Conservation (phyloP, 495 filamentous ascomycete species). For the Hyaloscypha finlandica region DNA sequence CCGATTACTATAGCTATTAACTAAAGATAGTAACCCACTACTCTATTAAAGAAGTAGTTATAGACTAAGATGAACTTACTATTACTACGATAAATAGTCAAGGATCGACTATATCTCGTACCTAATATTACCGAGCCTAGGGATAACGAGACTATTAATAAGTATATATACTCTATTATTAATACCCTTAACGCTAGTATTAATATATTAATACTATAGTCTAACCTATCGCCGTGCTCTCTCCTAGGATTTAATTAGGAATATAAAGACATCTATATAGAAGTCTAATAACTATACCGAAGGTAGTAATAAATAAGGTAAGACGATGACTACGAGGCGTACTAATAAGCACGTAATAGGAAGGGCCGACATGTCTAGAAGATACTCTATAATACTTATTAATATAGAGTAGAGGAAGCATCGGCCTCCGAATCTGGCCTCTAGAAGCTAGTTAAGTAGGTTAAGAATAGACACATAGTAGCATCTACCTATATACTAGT, state of each 20-base stretch:
- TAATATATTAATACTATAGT: not conserved
- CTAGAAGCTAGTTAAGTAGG: conserved; percentile 16
- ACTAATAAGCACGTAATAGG: not conserved
- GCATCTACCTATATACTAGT: conserved; percentile 13
- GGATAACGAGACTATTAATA: not conserved
- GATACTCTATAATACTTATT: not conserved
- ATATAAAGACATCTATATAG: conserved; percentile 2
- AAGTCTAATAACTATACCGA: not conserved
- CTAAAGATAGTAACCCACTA: not conserved
- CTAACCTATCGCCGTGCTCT: too few species aligned
- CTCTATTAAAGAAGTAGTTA: not conserved
- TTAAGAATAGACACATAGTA: conserved; percentile 16
- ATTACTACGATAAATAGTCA: not conserved
- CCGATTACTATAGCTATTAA: not conserved
- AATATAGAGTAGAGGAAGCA: conserved; percentile 1
- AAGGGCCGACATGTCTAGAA: conserved; percentile 2
- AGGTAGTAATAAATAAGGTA: not conserved
- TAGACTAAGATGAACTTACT: not conserved
- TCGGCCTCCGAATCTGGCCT: not conserved
- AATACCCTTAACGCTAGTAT: not conserved
- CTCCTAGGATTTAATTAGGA: conserved; percentile 2
- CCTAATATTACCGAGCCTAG: not conserved
- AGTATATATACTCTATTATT: conserved; percentile 1
- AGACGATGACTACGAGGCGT: not conserved
- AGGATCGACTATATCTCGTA: not conserved